A percentile compares a stretch with the other conserved stretches of the same genome.
Evolutionary conservation across 352 stramenopile genomes (phyloP).

Genomic region (Phytopythium oedochilum): DNA sequence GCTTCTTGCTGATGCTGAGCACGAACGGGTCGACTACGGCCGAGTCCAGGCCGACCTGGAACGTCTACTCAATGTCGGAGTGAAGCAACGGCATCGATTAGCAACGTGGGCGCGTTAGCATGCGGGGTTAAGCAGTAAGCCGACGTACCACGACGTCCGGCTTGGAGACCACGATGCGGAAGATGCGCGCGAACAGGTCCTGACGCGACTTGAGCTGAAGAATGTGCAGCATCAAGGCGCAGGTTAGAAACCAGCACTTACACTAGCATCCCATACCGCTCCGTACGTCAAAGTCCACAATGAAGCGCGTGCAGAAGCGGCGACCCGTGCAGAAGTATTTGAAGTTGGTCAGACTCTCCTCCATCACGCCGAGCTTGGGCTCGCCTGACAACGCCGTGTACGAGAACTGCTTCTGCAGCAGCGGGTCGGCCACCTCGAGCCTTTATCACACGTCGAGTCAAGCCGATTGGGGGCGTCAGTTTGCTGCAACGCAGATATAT

Average conservation of each 20-base stretch:
- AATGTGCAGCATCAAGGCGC: not conserved
- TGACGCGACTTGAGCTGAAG: conserved; percentile 46
- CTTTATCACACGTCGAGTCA: conserved; percentile 16
- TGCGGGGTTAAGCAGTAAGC: not conserved
- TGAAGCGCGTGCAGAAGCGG: conserved; percentile 70
- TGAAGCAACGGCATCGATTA: not conserved
- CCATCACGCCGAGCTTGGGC: conserved; percentile 53
- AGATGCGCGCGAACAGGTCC: conserved; percentile 59
- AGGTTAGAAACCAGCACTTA: not conserved
- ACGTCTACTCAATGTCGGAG: conserved; percentile 28
- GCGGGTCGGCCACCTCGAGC: conserved; percentile 58
- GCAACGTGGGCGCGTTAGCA: not conserved
- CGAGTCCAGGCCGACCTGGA: conserved; percentile 61
- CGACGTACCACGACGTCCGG: conserved; percentile 46
- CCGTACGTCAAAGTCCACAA: conserved; percentile 54
- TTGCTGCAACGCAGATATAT: not conserved
- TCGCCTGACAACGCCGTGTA: conserved; percentile 65
- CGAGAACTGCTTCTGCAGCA: conserved; percentile 64
- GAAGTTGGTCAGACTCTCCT: conserved; percentile 73
- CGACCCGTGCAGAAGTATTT: conserved; percentile 85
- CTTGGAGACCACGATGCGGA: conserved; percentile 33
- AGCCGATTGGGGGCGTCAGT: not conserved
- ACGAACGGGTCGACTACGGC: conserved; percentile 65
- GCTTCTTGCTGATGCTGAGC: conserved; percentile 68
- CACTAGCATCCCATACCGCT: not conserved